Evolutionary conservation across 768 basidiomycete species (phyloP).

Genomic region (Lactarius vividus): DNA sequence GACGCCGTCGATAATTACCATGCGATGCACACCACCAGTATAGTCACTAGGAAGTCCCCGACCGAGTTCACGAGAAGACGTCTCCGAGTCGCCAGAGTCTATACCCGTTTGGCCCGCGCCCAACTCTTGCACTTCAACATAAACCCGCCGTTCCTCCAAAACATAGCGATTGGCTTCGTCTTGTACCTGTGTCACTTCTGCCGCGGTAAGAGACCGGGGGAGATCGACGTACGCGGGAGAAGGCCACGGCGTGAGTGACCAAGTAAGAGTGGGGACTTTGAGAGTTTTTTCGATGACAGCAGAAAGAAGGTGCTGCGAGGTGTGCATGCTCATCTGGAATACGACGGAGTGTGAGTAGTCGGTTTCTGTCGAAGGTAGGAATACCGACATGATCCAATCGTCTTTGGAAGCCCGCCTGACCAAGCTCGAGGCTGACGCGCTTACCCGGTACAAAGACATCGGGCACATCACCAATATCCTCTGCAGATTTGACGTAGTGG

Average conservation of each 20-base stretch:
- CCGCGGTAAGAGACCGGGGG: slow-evolving; percentile 59
- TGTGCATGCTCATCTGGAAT: slow-evolving; percentile 76
- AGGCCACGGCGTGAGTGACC: slow-evolving; percentile 73
- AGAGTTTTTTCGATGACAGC: slow-evolving; percentile 69
- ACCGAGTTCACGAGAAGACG: slow-evolving; percentile 50
- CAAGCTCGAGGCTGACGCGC: slow-evolving; percentile 52
- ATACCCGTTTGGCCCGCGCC: slow-evolving; percentile 35
- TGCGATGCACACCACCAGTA: slow-evolving; percentile 72
- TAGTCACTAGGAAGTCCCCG: slow-evolving; percentile 70
- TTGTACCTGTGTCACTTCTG: slow-evolving; percentile 63
- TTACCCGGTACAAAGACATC: slow-evolving; percentile 50
- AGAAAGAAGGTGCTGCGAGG: slow-evolving; percentile 79
- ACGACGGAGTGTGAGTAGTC: neutral
- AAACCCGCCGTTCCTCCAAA: slow-evolving; percentile 62
- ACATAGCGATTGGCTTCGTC: slow-evolving; percentile 63
- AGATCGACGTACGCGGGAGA: slow-evolving; percentile 76
- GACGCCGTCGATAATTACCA: slow-evolving; percentile 77
- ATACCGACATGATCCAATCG: slow-evolving; percentile 69
- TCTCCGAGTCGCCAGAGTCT: slow-evolving; percentile 36
- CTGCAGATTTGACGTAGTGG: slow-evolving; percentile 57
- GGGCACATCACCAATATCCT: slow-evolving; percentile 43
- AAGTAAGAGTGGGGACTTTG: slow-evolving; percentile 68
- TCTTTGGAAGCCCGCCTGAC: slow-evolving; percentile 56
- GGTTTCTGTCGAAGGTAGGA: neutral
- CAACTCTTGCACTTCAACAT: slow-evolving; percentile 74